Conservation (phyloP, 2,329 filamentous ascomycete genomes). For the Xylariaceae sp. region DNA sequence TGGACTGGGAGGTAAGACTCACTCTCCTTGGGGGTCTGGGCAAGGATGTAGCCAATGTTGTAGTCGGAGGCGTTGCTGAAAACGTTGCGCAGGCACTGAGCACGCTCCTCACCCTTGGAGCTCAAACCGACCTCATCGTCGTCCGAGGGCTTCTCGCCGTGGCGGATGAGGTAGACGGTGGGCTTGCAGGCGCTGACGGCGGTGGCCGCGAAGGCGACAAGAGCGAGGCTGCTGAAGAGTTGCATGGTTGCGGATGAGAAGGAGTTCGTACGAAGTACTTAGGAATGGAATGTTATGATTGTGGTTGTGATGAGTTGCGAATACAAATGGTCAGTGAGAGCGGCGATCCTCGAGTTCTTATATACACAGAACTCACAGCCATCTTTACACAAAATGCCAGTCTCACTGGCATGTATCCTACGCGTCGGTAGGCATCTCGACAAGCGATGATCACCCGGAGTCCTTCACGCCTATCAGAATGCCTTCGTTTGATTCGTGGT, state of each 20-base stretch:
- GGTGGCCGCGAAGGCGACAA: constrained; percentile 10
- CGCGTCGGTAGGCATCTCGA: no score
- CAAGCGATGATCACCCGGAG: no score
- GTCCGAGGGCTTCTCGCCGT: constrained; percentile 55
- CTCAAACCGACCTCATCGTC: constrained; percentile 44
- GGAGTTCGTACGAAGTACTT: neutral
- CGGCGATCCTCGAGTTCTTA: neutral
- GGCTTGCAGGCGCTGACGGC: constrained; percentile 28
- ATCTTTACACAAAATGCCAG: neutral
- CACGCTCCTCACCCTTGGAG: constrained; percentile 47
- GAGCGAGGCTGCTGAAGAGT: constrained; percentile 5
- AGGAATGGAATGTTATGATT: neutral
- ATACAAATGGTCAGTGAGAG: neutral
- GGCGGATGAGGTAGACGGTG: constrained; percentile 58
- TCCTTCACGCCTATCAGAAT: no score
- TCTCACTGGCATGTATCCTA: neutral
- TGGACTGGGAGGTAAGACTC: constrained; percentile 3
- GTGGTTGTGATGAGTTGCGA: neutral
- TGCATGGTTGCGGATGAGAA: constrained; percentile 11
- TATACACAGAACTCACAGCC: neutral
- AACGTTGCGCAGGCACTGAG: constrained; percentile 53
- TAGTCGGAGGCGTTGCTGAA: constrained; percentile 50
- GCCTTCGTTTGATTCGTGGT: neutral
- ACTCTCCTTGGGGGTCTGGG: constrained; percentile 47
- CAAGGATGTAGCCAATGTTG: constrained; percentile 55